These are phyloP conservation scores for Groenewaldozyma auringiensis DNA, from an alignment of 1,139 yeast genomes.

Conservation along the genomic window DNA sequence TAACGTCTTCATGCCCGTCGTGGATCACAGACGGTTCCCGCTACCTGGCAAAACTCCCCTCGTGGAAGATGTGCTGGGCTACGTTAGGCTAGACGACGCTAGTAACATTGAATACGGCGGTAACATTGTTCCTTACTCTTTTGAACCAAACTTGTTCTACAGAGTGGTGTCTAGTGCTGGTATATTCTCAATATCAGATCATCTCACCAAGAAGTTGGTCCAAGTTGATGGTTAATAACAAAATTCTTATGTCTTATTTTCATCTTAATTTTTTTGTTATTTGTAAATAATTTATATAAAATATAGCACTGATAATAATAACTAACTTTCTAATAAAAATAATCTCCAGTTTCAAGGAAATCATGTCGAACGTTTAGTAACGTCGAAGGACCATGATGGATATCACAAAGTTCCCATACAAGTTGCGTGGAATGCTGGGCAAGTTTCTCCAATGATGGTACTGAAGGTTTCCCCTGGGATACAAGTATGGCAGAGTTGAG, in stretches of 20 bases:
- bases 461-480: constrained; percentile 37
- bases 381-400: constrained; percentile 26
- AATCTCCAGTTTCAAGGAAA: constrained; percentile 20
- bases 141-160: constrained; percentile 54
- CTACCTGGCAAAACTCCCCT: constrained; percentile 64
- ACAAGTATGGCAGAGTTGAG: constrained; percentile 39
- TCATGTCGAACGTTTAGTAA: constrained; percentile 34
- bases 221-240: constrained; percentile 5
- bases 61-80: constrained; percentile 65
- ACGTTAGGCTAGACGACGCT: constrained; percentile 46
- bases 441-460: constrained; percentile 34
- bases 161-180: constrained; percentile 52
- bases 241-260: not conserved
- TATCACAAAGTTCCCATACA: constrained; percentile 30
- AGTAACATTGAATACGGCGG: constrained; percentile 18
- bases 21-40: constrained; percentile 63
- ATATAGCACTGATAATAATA: too few species aligned
- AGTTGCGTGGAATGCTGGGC: constrained; percentile 32
- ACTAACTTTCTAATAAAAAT: too few species aligned
- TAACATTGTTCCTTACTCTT: constrained; percentile 48
- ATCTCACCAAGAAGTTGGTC: constrained; percentile 40
- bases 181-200: constrained; percentile 49
- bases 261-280: not conserved
- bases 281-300: too few species aligned
- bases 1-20: constrained; percentile 56